Evolutionary conservation across 2,329 filamentous ascomycete genomes (phyloP).

Genomic region (Epichloe typhina): DNA sequence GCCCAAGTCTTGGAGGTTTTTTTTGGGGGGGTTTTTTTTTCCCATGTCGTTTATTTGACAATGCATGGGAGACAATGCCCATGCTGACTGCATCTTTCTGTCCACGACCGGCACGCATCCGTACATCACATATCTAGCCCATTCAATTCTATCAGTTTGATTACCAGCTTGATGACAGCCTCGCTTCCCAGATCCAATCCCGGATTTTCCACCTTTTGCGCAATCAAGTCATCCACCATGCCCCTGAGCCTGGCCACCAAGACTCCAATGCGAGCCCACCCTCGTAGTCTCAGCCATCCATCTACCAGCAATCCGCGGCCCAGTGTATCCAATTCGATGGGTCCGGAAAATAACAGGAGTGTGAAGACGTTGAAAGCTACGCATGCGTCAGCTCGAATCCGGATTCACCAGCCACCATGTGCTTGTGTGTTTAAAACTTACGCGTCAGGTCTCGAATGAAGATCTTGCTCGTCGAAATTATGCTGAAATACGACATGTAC

Average conservation of each 20-base stretch:
- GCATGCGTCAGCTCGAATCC: slow-evolving; percentile 4
- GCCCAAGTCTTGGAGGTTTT: background rate
- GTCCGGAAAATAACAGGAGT: slow-evolving; percentile 75
- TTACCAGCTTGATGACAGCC: slow-evolving; percentile 65
- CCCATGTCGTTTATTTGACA: background rate
- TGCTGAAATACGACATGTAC: slow-evolving; percentile 82
- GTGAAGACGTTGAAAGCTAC: slow-evolving; percentile 78
- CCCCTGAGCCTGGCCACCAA: slow-evolving; percentile 69
- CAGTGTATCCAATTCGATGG: slow-evolving; percentile 73
- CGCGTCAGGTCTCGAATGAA: slow-evolving; percentile 86
- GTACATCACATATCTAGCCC: slow-evolving; percentile 53
- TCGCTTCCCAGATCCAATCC: slow-evolving; percentile 41
- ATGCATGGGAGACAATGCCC: no score
- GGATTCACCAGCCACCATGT: background rate
- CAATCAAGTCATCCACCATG: slow-evolving; percentile 78
- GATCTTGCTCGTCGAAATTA: slow-evolving; percentile 84
- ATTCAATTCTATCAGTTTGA: slow-evolving; percentile 75
- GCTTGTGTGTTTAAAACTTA: slow-evolving; percentile 32
- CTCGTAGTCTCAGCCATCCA: slow-evolving; percentile 73
- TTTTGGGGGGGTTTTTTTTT: background rate
- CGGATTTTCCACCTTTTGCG: slow-evolving; percentile 67
- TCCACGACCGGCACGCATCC: no score
- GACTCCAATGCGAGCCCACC: slow-evolving; percentile 92
- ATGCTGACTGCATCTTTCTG: background rate
- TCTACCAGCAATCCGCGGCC: slow-evolving; percentile 82